Base-by-base conservation (phyloP, 345 rosid genomes). In the Schrenkiella parvula region DNA sequence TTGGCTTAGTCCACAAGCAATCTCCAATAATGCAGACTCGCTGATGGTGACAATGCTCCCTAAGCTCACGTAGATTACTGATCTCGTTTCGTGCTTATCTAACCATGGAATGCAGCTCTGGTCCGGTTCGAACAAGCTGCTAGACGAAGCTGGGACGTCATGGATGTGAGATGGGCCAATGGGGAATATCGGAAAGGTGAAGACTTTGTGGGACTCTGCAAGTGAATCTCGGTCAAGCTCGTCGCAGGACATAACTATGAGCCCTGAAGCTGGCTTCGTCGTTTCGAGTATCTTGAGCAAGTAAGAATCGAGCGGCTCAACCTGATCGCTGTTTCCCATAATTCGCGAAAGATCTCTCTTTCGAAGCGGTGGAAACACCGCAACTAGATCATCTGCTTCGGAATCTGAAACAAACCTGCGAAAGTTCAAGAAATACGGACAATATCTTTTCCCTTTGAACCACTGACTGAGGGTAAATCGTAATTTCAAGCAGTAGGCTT, bases 201-300 rank as follows among this genome's bases (percentile, higher is more conserved):
- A 82, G 19, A 72, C 63, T 29, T 72, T 70, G 19, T 82, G 76
- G 2, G 87, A 86, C 2, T 50, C 80, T 7, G 86, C 37, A 21
- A 92, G 38, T 32, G 85, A 82, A 4, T 83, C 80, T 19, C 39
- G 76, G 46, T 89, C 96, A 0, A 89, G 83, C 58, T 85, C 89
- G 60, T 85, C 86, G 15, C 87, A 79, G 0, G 89, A 86, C 88
- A 89, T 85, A 48, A 92, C 76, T 38, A 92, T 84, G 4, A 92
- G 65, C n/a, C 76, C 93, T 18, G 64, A 66, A 7, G 83, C 85
- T 48, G 28, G 73, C 75, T 69, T 47, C 10, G 55, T 61, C 18
- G 79, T 15, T 21, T 69, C 60, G 3, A 34, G 75, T 44, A 76
- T 69, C 64, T 26, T 76, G 5, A 28, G 21, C 43, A 76, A 61